Evolutionary conservation across 768 basidiomycete genomes (phyloP).

Genomic region (Amanita phalloides): DNA sequence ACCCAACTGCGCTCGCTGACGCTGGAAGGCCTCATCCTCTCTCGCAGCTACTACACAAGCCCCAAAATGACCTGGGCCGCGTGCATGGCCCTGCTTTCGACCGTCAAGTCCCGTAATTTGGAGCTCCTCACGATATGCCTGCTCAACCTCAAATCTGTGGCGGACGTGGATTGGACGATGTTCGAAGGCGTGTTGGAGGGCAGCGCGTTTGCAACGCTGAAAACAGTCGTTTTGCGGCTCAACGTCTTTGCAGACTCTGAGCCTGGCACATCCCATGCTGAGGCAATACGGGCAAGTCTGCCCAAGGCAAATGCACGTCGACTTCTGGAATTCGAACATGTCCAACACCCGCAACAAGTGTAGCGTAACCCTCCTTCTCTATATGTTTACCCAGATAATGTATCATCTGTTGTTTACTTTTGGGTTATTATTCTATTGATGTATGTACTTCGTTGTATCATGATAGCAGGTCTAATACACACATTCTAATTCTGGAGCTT

Average conservation of each 20-base stretch:
- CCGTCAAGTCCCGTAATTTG: not conserved
- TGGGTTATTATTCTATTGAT: not conserved
- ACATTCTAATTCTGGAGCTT: not conserved
- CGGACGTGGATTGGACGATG: not conserved
- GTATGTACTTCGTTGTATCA: not conserved
- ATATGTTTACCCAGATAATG: no score
- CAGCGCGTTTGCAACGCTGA: not conserved
- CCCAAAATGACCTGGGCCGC: not conserved
- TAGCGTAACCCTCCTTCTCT: not conserved
- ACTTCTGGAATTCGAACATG: not conserved
- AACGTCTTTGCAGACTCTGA: not conserved
- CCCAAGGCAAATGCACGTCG: not conserved
- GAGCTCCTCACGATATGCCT: not conserved
- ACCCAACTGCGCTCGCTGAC: slow-evolving; percentile 2
- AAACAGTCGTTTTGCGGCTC: not conserved
- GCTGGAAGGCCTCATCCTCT: not conserved
- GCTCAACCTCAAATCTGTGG: not conserved
- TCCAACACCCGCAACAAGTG: not conserved
- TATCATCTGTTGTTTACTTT: not conserved
- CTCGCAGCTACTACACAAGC: not conserved
- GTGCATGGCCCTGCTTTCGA: not conserved
- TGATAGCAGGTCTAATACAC: not conserved
- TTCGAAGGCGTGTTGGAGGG: not conserved
- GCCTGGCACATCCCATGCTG: not conserved
- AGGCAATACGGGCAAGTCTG: not conserved